Evolutionary conservation across 2,329 filamentous ascomycete species (phyloP).

Genomic region (Neonectria magnoliae): DNA sequence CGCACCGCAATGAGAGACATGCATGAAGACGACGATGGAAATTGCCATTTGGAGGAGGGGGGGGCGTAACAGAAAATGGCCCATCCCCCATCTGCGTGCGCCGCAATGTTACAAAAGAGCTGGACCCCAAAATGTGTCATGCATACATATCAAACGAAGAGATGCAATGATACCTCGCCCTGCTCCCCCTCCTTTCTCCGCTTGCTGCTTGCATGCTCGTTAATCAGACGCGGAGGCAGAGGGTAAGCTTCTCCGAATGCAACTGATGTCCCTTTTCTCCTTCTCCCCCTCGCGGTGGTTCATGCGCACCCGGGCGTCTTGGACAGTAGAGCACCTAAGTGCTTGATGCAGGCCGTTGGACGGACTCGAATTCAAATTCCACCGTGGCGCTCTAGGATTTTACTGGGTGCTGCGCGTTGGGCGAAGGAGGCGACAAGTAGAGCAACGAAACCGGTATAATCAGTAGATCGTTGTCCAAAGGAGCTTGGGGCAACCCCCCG

Average conservation of each 20-base stretch:
- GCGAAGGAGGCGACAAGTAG: background rate
- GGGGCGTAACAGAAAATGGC: background rate
- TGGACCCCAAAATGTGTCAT: conserved; percentile 20
- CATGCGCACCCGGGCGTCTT: background rate
- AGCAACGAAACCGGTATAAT: background rate
- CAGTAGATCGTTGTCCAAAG: background rate
- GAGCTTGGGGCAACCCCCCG: background rate
- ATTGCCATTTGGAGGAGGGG: background rate
- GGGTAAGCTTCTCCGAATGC: conserved; percentile 19
- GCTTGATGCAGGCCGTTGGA: background rate
- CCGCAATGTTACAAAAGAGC: conserved; percentile 1
- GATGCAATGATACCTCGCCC: conserved; percentile 16
- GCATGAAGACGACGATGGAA: background rate
- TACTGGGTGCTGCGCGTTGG: conserved; percentile 3
- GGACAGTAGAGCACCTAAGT: background rate
- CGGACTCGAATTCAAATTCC: background rate
- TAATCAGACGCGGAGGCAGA: background rate
- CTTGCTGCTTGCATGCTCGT: background rate
- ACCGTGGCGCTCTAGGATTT: background rate
- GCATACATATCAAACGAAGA: conserved; percentile 9
- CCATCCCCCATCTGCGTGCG: background rate
- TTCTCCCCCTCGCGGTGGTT: background rate
- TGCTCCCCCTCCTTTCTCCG: background rate
- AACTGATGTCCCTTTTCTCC: background rate
- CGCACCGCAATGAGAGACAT: conserved; percentile 13